Conservation (phyloP, 352 stramenopile species). For the Phytophthora uliginosa region DNA sequence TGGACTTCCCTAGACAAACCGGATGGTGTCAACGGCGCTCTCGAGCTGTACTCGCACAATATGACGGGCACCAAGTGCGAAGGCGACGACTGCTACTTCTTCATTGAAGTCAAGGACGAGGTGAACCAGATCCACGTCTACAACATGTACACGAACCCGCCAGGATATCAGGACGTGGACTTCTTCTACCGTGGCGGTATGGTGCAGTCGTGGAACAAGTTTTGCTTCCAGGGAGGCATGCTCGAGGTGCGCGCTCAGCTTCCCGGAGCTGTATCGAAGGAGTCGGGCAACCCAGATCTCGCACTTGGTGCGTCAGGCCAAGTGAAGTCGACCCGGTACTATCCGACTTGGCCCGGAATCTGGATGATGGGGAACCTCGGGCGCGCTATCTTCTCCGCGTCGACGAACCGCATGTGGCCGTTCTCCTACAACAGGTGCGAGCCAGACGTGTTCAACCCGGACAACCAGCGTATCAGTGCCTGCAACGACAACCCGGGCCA, state of each 20-base stretch:
- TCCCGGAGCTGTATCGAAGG: conserved; percentile 70
- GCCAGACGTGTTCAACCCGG: conserved; percentile 50
- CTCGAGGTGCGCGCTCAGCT: conserved; percentile 93
- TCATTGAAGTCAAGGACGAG: conserved; percentile 50
- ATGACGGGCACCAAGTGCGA: conserved; percentile 67
- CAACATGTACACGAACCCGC: conserved; percentile 66
- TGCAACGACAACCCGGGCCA: conserved; percentile 93
- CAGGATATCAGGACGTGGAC: conserved; percentile 49
- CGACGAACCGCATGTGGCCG: conserved; percentile 96
- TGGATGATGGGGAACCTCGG: conserved; percentile 98
- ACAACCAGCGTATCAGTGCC: conserved; percentile 84
- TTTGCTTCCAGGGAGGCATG: conserved; percentile 96
- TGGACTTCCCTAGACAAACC: conserved; percentile 97
- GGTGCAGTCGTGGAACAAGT: conserved; percentile 95
- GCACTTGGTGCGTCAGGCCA: conserved; percentile 52
- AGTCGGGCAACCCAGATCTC: conserved; percentile 57
- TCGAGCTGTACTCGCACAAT: conserved; percentile 94
- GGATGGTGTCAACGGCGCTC: conserved; percentile 90
- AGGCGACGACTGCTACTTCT: conserved; percentile 59
- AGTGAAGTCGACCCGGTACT: conserved; percentile 66
- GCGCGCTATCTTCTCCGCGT: conserved; percentile 95
- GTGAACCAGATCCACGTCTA: conserved; percentile 57
- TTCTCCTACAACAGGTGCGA: conserved; percentile 96
- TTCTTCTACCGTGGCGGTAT: conserved; percentile 80
- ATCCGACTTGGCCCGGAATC: conserved; percentile 95